These are phyloP conservation scores for Talaromyces stipitatus DNA, from an alignment of 495 filamentous ascomycete species.

Conservation along the genomic window DNA sequence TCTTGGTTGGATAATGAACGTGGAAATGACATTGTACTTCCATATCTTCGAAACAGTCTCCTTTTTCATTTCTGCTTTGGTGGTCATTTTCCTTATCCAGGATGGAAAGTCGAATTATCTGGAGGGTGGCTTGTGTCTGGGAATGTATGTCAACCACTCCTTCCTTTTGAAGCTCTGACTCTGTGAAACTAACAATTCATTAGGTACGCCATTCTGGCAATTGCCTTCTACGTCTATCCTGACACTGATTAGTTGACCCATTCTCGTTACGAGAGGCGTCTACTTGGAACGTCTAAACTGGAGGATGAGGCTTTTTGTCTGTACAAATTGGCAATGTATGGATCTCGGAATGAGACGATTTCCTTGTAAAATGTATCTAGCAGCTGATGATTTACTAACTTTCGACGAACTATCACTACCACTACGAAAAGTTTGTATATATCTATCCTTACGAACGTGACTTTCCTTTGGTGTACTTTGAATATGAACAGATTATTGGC, in stretches of 20 bases:
- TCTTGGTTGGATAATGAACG: slow-evolving; percentile 78
- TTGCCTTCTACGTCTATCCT: slow-evolving; percentile 87
- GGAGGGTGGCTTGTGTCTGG: slow-evolving; percentile 83
- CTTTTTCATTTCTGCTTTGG: slow-evolving; percentile 81
- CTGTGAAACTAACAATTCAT: background rate
- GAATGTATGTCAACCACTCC: slow-evolving; percentile 48
- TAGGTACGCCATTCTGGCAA: slow-evolving; percentile 74
- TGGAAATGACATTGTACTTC: slow-evolving; percentile 87
- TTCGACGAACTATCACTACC: too few relatives aligned
- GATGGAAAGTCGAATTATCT: slow-evolving; percentile 95
- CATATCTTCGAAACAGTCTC: slow-evolving; percentile 90
- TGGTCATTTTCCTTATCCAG: slow-evolving; percentile 87
- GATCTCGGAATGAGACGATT: too few relatives aligned
- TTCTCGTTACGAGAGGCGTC: too few relatives aligned
- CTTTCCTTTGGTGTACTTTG: too few relatives aligned
- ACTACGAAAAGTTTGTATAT: too few relatives aligned
- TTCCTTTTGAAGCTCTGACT: background rate
- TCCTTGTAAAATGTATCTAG: too few relatives aligned
- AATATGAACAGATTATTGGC: too few relatives aligned
- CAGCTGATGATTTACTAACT: too few relatives aligned
- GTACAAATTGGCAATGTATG: too few relatives aligned
- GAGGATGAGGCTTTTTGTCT: too few relatives aligned
- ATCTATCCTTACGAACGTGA: too few relatives aligned
- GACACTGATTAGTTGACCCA: slow-evolving; percentile 15
- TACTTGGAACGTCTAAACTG: too few relatives aligned